phyloP scores from a whole-genome alignment of 75 land plant genomes.

The Isoetes taiwanensis region DNA sequence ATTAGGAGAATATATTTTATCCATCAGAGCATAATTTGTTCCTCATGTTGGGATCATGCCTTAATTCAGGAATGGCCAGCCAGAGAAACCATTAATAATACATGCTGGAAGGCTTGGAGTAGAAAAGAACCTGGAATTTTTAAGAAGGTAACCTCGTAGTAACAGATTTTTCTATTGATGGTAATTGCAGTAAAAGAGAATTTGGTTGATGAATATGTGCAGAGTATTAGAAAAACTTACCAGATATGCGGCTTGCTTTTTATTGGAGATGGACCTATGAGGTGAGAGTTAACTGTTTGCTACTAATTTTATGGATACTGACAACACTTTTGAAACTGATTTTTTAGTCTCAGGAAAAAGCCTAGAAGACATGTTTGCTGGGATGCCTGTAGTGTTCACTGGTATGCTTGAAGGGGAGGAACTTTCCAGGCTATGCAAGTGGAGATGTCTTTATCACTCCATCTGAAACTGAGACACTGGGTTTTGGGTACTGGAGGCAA shows the following conservation, averaged over 20 bases:
- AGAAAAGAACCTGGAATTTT: conserved; percentile 90
- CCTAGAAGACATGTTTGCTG: conserved; percentile 72
- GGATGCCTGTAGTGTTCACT: conserved; percentile 91
- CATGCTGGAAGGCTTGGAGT: conserved; percentile 95
- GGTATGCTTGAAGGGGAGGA: conserved; percentile 93
- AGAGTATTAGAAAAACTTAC: conserved; percentile 85
- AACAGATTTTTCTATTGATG: conserved; percentile 1
- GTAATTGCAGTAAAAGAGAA: background rate
- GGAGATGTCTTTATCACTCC: conserved; percentile 94
- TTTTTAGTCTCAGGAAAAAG: too few relatives aligned
- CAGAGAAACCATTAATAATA: conserved; percentile 69
- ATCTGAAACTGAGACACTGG: conserved; percentile 95
- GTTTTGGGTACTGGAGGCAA: conserved; percentile 93
- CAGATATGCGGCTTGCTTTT: conserved; percentile 78
- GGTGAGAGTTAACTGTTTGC: conserved; percentile 48
- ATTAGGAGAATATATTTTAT: too few relatives aligned
- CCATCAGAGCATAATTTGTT: background rate
- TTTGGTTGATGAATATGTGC: conserved; percentile 3
- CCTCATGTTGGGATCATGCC: background rate
- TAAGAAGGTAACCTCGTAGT: conserved; percentile 39
- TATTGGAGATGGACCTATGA: conserved; percentile 95
- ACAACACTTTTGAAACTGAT: too few relatives aligned
- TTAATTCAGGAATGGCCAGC: conserved; percentile 68
- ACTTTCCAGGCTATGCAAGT: conserved; percentile 93
- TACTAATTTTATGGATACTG: too few relatives aligned